phyloP scores from a whole-genome alignment of 805 yeast species.

The Phaffomyces thermotolerans region DNA sequence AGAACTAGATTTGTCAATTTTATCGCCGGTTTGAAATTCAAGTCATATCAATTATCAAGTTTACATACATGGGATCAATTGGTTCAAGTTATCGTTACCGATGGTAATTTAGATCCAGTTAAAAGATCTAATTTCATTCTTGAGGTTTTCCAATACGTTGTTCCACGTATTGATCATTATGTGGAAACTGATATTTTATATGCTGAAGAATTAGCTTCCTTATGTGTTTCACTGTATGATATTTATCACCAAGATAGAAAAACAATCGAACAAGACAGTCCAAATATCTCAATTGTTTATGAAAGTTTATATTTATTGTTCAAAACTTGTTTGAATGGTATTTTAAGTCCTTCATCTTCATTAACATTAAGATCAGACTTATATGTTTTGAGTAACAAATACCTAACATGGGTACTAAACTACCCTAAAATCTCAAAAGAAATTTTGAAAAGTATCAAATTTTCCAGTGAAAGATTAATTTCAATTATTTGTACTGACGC shows the following conservation, averaged over 20 bases:
- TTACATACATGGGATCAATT: conserved; percentile 81
- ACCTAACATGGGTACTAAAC: conserved; percentile 43
- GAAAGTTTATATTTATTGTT: conserved; percentile 63
- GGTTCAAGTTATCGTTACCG: conserved; percentile 65
- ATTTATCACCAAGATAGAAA: conserved; percentile 45
- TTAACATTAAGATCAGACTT: conserved; percentile 68
- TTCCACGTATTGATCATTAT: conserved; percentile 73
- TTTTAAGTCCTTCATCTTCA: conserved; percentile 62
- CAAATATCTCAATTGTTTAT: conserved; percentile 33
- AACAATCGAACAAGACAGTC: conserved; percentile 24
- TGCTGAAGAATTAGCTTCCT: conserved; percentile 70
- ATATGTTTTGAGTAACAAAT: conserved; percentile 65
- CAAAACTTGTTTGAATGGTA: conserved; percentile 66
- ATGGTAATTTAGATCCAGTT: conserved; percentile 40
- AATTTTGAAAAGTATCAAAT: conserved; percentile 44
- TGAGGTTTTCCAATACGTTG: conserved; percentile 65
- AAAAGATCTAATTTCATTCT: conserved; percentile 57
- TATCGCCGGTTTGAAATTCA: conserved; percentile 40
- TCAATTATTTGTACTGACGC: conserved; percentile 71
- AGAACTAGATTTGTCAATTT: conserved; percentile 36
- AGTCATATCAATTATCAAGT: conserved; percentile 48
- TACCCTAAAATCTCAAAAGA: conserved; percentile 38
- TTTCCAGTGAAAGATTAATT: conserved; percentile 55
- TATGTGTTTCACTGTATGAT: conserved; percentile 65
- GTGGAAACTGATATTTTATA: conserved; percentile 56